Evolutionary conservation across 331 rosid species (phyloP).

Genomic region (Rhamnella rubrinervis): DNA sequence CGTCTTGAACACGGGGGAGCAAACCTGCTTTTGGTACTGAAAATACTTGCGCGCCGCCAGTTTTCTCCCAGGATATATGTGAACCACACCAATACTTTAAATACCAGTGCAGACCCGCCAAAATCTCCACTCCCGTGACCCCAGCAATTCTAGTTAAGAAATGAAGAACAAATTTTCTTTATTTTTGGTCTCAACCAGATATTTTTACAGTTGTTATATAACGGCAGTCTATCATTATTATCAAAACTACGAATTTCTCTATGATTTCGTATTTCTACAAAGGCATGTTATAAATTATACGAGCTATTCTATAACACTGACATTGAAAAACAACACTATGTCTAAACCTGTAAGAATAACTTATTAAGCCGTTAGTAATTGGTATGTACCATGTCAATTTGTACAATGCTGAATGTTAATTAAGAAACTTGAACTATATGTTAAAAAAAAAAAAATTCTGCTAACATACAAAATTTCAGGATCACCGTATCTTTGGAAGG

Average conservation of each 20-base stretch:
- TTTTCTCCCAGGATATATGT: slow-evolving; percentile 84
- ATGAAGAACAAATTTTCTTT: slow-evolving; percentile 16
- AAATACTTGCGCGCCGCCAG: slow-evolving; percentile 68
- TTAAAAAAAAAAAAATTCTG: slow-evolving; percentile 4
- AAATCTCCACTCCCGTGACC: slow-evolving; percentile 68
- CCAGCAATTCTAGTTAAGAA: slow-evolving; percentile 48
- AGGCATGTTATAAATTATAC: too few species aligned
- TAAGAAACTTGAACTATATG: neutral
- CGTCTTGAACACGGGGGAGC: slow-evolving; percentile 45
- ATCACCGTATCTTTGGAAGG: slow-evolving; percentile 36
- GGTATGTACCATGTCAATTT: neutral
- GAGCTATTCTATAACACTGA: too few species aligned
- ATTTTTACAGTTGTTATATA: neutral
- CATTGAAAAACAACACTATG: too few species aligned
- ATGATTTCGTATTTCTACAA: too few species aligned
- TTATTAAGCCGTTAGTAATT: neutral
- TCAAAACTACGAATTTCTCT: too few species aligned
- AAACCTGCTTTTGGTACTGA: slow-evolving; percentile 52
- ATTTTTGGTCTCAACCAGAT: neutral
- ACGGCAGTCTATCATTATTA: neutral
- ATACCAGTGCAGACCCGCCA: slow-evolving; percentile 76
- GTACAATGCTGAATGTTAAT: neutral
- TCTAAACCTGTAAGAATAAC: too few species aligned
- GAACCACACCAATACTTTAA: slow-evolving; percentile 63
- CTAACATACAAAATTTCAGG: slow-evolving; percentile 61